Evolutionary conservation across 129 eudicot species (phyloP).

Genomic region (carrot (Daucus carota)): DNA sequence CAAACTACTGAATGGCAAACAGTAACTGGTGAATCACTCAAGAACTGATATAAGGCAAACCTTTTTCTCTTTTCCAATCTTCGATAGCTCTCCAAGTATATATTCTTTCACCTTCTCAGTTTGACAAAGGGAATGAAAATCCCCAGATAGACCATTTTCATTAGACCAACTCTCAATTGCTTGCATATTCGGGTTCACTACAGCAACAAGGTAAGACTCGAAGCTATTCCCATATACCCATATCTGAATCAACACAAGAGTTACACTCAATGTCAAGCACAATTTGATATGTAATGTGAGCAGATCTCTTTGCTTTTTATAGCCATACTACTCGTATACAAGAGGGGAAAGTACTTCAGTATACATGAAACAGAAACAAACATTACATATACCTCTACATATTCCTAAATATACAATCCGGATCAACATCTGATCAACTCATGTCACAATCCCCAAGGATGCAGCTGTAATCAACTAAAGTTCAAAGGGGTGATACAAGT

Average conservation of each 20-base stretch:
- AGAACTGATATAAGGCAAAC: constrained; percentile 19
- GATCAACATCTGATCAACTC: not conserved
- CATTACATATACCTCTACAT: not conserved
- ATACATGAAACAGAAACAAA: not conserved
- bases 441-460: too few species aligned
- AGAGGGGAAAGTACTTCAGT: not conserved
- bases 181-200: constrained; percentile 63
- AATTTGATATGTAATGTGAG: too few species aligned
- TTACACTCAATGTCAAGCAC: too few species aligned
- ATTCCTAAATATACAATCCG: not conserved
- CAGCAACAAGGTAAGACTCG: constrained; percentile 77
- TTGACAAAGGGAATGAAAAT: constrained; percentile 54
- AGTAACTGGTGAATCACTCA: not conserved
- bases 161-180: constrained; percentile 72
- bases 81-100: constrained; percentile 54
- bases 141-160: constrained; percentile 47
- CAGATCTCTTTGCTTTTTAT: too few species aligned
- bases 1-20: not conserved
- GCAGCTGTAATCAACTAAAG: not conserved
- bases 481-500: not conserved
- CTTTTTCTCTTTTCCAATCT: constrained; percentile 75
- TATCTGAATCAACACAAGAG: constrained; percentile 39
- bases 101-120: constrained; percentile 54
- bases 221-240: constrained; percentile 92
- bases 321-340: too few species aligned